A percentile compares a stretch with the other conserved stretches of the same genome.
phyloP scores from a whole-genome alignment of 768 basidiomycete genomes.

The Mycena pura region DNA sequence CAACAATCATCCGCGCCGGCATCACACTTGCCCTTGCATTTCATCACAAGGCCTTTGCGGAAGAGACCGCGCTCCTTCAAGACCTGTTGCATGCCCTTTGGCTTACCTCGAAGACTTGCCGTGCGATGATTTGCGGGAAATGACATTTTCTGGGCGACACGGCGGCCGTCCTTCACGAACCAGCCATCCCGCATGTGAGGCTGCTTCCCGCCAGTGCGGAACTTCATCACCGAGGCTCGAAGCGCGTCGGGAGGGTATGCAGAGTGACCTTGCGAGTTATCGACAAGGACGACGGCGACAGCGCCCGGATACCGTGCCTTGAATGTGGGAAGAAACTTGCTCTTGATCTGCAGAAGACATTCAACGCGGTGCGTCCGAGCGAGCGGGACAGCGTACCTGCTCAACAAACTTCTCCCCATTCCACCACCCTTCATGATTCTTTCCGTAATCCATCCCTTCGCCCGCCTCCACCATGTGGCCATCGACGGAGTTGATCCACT shows the following conservation, averaged over 20 bases:
- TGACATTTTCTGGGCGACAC: conserved; percentile 30
- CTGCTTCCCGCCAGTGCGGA: conserved; percentile 34
- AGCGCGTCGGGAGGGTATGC: not conserved
- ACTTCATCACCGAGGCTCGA: conserved; percentile 23
- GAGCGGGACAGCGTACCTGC: conserved; percentile 27
- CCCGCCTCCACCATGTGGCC: conserved; percentile 40
- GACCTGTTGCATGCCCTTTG: conserved; percentile 41
- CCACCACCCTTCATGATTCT: conserved; percentile 51
- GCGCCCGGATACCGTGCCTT: conserved; percentile 13
- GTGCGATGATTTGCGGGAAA: conserved; percentile 31
- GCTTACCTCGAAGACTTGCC: conserved; percentile 18
- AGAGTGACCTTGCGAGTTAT: not conserved
- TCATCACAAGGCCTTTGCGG: not conserved
- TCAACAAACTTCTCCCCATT: conserved; percentile 37
- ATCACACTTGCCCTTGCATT: conserved; percentile 14
- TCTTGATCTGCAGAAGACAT: conserved; percentile 25
- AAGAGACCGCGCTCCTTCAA: conserved; percentile 31
- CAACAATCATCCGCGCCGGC: conserved; percentile 19
- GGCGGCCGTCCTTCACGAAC: conserved; percentile 18
- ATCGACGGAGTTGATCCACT: conserved; percentile 43
- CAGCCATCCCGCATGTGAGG: conserved; percentile 29
- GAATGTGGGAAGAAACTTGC: conserved; percentile 40
- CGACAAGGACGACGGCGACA: not conserved
- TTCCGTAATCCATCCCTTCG: conserved; percentile 47
- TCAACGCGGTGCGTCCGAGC: not conserved